Base-by-base conservation (phyloP, 169 alveolate species). In the Theileria parva region DNA sequence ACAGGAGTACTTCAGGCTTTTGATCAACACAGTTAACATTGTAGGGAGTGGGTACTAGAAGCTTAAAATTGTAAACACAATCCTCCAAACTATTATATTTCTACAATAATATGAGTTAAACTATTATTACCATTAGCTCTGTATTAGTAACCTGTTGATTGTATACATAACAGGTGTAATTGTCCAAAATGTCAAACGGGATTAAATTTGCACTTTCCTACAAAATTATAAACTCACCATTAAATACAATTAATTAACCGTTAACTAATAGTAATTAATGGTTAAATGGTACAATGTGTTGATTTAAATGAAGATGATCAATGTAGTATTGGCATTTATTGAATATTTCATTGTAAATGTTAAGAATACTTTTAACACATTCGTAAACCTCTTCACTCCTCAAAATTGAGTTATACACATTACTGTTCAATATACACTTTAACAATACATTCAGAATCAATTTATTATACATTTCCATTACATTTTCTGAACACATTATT, bases 161-260 rank as follows among this genome's bases (percentile, higher is more conserved):
- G 8, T 69, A 37, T 1, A 55, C 7, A 28, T 34, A 13, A 25
- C 32, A 19, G 11, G 39, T 39, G 32, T 69, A 69, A 17, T 55
- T 28, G 44, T 69, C 77, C 65, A 69, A 25, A 17, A 69, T 21
- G 19, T 69, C 77, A 39, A 51, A 69, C 23, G 77, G 65, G 4
- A 51, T 51, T 7, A 69, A 51, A 39, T 69, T 69, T 37, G 51
- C n/a, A n/a, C 51, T 25, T 59, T 51, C 77, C 77, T 69, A 69
- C 30, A 69, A 27, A 23, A 66, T 66, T 66, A 9, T 23, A 66
- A 30, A 9, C 15, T 57, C 32, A 57, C 61, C 61, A 53, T 32
- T 57, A 57, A 57, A 21, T 17, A 53, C 61, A 53, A 15, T 19
- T 2, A n/a, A 19, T 53, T 3, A 53, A 19, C 61, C 1, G 19